Percentiles rank a stretch among this genome's conserved stretches.
These are phyloP conservation scores for Fusarium sp. DNA, from an alignment of 2,329 filamentous ascomycete genomes.

Conservation along the genomic window DNA sequence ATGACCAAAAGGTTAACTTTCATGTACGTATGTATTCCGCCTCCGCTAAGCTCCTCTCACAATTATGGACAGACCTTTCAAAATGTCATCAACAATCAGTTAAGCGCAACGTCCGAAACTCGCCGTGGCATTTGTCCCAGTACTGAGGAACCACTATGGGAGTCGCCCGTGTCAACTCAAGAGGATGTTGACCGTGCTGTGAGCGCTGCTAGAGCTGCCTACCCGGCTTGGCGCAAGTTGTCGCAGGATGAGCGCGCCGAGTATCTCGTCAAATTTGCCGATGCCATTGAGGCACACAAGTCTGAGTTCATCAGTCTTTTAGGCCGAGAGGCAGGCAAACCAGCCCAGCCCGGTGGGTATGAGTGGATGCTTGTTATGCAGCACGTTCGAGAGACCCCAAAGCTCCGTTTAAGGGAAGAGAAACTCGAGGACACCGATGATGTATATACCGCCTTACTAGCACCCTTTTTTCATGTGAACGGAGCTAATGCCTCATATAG, in stretches of 20 bases:
- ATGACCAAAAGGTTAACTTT: conserved; percentile 5
- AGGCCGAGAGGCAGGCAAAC: conserved; percentile 48
- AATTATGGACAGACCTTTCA: background rate
- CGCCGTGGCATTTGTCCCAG: conserved; percentile 49
- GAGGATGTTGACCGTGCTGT: conserved; percentile 53
- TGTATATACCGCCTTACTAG: background rate
- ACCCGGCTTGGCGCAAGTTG: conserved; percentile 50
- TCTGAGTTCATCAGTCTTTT: conserved; percentile 44
- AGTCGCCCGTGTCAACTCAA: conserved; percentile 48
- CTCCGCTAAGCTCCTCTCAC: accelerated
- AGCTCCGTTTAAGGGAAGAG: conserved; percentile 31
- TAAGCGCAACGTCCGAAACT: conserved; percentile 35
- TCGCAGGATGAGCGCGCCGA: conserved; percentile 46
- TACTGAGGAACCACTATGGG: conserved; percentile 53
- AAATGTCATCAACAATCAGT: conserved; percentile 55
- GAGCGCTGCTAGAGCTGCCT: conserved; percentile 47
- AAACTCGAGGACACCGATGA: conserved; percentile 37
- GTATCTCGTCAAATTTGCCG: conserved; percentile 47
- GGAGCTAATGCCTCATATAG: background rate
- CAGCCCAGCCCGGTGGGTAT: conserved; percentile 26
- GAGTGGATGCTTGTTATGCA: conserved; percentile 18
- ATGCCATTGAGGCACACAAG: conserved; percentile 47
- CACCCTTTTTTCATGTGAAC: too few relatives aligned
- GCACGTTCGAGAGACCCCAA: background rate
- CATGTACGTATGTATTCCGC: background rate